phyloP scores from a whole-genome alignment of 2,329 filamentous ascomycete species.

The Exophiala viscosa region DNA sequence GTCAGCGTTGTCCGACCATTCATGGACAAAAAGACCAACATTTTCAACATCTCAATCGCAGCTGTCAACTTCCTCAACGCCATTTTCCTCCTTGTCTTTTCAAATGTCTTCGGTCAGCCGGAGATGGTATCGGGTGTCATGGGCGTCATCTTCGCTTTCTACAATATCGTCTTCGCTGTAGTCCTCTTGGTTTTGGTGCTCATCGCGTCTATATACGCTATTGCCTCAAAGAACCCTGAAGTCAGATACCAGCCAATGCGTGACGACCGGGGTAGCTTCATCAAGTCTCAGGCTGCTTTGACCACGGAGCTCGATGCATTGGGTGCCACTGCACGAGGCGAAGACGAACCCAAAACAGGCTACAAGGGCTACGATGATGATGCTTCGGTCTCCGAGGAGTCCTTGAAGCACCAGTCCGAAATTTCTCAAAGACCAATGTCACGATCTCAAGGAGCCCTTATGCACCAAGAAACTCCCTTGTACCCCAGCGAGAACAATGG shows the following conservation, averaged over 20 bases:
- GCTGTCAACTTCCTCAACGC: slow-evolving; percentile 87
- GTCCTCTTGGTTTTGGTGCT: slow-evolving; percentile 80
- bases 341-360: slow-evolving; percentile 59
- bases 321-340: slow-evolving; percentile 81
- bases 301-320: slow-evolving; percentile 86
- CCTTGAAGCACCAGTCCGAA: slow-evolving; percentile 29
- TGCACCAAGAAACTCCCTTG: slow-evolving; percentile 28
- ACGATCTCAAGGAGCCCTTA: slow-evolving; percentile 1
- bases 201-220: slow-evolving; percentile 70
- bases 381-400: slow-evolving; percentile 36
- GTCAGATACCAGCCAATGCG: slow-evolving; percentile 94
- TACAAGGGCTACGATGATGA: slow-evolving; percentile 67
- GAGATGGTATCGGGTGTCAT: slow-evolving; percentile 80
- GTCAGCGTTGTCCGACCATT: slow-evolving; percentile 81
- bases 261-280: slow-evolving; percentile 92
- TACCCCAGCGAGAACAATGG: slow-evolving; percentile 43
- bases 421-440: slow-evolving; percentile 15
- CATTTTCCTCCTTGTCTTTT: slow-evolving; percentile 86
- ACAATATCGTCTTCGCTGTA: slow-evolving; percentile 79
- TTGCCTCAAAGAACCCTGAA: slow-evolving; percentile 91
- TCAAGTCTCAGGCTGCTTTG: slow-evolving; percentile 88
- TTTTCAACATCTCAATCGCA: slow-evolving; percentile 90
- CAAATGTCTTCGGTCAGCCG: slow-evolving; percentile 78
- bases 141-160: slow-evolving; percentile 82
- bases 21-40: slow-evolving; percentile 99